Conservation (phyloP, 352 stramenopile species). For the Plasmopara halstedii region DNA sequence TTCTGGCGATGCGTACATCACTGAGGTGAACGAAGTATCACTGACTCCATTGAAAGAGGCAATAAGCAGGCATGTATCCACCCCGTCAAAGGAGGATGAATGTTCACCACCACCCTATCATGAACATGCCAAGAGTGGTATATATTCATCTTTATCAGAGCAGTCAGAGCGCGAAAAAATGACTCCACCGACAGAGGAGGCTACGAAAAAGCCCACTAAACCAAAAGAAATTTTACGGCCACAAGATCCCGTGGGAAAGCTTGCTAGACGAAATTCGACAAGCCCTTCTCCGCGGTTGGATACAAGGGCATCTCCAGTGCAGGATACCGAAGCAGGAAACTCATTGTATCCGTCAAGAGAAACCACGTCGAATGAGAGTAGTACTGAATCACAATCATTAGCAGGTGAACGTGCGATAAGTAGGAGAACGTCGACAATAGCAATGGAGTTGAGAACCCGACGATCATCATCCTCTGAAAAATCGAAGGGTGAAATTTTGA, state of each 20-base stretch:
- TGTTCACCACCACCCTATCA: neutral
- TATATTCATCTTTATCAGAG: neutral
- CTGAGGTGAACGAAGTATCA: neutral
- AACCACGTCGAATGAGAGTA: neutral
- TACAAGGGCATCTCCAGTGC: neutral
- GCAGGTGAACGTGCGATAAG: neutral
- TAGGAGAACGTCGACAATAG: neutral
- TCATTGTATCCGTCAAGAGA: constrained; percentile 6
- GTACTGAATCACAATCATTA: neutral
- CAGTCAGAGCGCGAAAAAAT: neutral
- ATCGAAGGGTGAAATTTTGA: constrained; percentile 2
- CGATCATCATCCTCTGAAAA: constrained; percentile 6
- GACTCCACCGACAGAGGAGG: neutral
- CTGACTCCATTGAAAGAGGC: constrained; percentile 1
- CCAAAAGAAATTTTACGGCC: neutral
- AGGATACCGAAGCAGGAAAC: neutral
- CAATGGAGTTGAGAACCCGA: neutral
- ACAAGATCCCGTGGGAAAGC: neutral
- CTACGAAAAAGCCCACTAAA: neutral
- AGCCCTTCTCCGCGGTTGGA: neutral
- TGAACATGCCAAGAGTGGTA: neutral
- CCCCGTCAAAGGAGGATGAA: constrained; percentile 6
- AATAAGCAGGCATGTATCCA: constrained; percentile 2
- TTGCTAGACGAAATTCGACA: neutral
- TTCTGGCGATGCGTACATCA: neutral